These are phyloP conservation scores for Cordyceps fumosorosea DNA, from an alignment of 2,329 filamentous ascomycete species.

Conservation along the genomic window DNA sequence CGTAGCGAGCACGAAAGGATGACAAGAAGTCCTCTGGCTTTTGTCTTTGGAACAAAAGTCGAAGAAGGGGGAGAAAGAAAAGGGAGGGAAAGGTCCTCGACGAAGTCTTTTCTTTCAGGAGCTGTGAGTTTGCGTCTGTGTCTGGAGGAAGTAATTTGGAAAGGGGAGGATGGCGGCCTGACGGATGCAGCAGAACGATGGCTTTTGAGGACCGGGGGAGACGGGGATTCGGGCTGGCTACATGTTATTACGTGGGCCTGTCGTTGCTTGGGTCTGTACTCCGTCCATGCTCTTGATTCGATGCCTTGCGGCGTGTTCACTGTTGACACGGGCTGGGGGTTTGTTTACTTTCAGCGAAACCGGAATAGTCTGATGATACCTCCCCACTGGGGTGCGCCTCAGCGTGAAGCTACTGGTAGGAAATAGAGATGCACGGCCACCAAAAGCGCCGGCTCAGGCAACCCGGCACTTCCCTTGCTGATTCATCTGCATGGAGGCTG, in stretches of 20 bases:
- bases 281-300: background rate
- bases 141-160: slow-evolving; percentile 30
- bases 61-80: slow-evolving; percentile 29
- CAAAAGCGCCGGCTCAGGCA: slow-evolving; percentile 1
- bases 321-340: slow-evolving; percentile 11
- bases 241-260: slow-evolving; percentile 12
- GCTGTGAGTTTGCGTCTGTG: slow-evolving; percentile 24
- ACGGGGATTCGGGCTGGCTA: slow-evolving; percentile 11
- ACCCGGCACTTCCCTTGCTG: background rate
- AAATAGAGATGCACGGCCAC: slow-evolving; percentile 7
- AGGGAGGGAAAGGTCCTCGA: slow-evolving; percentile 26
- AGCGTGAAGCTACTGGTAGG: slow-evolving; percentile 4
- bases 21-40: slow-evolving; percentile 63
- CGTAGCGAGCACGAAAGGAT: slow-evolving; percentile 61
- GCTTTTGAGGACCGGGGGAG: slow-evolving; percentile 33
- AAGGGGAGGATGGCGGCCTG: slow-evolving; percentile 23
- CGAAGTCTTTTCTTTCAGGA: slow-evolving; percentile 26
- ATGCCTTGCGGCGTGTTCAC: background rate
- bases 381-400: slow-evolving; percentile 8
- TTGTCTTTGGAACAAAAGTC: slow-evolving; percentile 51
- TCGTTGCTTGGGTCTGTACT: slow-evolving; percentile 11
- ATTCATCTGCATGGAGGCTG: background rate
- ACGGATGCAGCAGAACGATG: slow-evolving; percentile 26
- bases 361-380: slow-evolving; percentile 9
- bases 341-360: slow-evolving; percentile 13